phyloP scores from a whole-genome alignment of 495 filamentous ascomycete species.

The Venustampulla echinocandica region DNA sequence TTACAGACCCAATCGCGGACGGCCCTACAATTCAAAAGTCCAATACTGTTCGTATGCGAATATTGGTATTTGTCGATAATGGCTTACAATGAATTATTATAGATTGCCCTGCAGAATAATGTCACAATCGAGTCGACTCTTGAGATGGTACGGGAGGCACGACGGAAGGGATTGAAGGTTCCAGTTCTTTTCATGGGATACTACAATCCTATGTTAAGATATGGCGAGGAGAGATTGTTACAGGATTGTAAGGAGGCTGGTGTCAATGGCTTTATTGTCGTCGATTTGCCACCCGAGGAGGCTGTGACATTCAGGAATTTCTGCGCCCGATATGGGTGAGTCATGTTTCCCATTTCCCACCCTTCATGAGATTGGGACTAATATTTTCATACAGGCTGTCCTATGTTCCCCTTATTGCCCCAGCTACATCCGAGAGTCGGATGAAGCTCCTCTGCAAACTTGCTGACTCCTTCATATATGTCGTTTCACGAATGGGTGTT shows the following conservation, averaged over 20 bases:
- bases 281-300: conserved; percentile 95
- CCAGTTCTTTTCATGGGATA: conserved; percentile 97
- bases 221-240: conserved; percentile 85
- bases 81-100: conserved; percentile 34
- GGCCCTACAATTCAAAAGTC: conserved; percentile 89
- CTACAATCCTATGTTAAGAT: conserved; percentile 90
- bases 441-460: conserved; percentile 96
- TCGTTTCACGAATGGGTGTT: conserved; percentile 95
- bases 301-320: conserved; percentile 82
- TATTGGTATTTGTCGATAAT: neutral
- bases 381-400: conserved; percentile 51
- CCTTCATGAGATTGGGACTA: neutral
- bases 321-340: conserved; percentile 66
- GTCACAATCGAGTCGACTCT: conserved; percentile 71
- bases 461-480: conserved; percentile 98
- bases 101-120: conserved; percentile 69
- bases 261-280: conserved; percentile 95
- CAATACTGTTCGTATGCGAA: conserved; percentile 63
- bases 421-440: conserved; percentile 80
- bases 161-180: conserved; percentile 62
- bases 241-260: conserved; percentile 77
- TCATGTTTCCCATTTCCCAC: conserved; percentile 6
- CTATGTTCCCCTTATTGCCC: conserved; percentile 92
- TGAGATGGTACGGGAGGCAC: conserved; percentile 68
- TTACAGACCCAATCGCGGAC: conserved; percentile 96